These are phyloP conservation scores for Apiospora phragmitis DNA, from an alignment of 2,329 filamentous ascomycete genomes.

Conservation along the genomic window DNA sequence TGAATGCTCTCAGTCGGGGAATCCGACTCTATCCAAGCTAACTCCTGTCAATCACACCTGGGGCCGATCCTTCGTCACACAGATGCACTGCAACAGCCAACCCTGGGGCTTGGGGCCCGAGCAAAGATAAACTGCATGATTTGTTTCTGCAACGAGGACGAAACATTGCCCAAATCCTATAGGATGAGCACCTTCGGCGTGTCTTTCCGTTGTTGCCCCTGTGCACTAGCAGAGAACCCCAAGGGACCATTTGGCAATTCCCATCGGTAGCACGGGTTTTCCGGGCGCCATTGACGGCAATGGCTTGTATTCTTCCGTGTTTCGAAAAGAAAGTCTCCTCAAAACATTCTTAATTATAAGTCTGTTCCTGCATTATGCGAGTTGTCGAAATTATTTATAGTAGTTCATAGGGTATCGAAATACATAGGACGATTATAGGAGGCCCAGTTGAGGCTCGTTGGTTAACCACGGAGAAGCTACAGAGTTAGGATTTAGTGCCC, in stretches of 20 bases:
- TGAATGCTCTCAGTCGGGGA: not conserved
- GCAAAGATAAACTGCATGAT: not conserved
- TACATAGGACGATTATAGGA: not conserved
- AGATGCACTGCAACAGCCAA: not conserved
- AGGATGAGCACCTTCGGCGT: not conserved
- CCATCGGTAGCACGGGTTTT: not conserved
- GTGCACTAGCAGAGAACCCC: not conserved
- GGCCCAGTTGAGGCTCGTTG: not conserved
- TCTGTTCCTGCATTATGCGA: not conserved
- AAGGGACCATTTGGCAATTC: not conserved
- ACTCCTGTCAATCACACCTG: not conserved
- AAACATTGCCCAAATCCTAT: not conserved
- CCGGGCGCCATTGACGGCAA: not conserved
- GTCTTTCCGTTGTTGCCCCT: not conserved
- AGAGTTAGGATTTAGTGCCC: too few relatives aligned
- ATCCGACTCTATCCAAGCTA: not conserved
- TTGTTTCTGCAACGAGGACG: not conserved
- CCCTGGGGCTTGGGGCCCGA: not conserved
- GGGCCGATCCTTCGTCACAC: constrained; percentile 5
- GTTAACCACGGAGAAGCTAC: not conserved
- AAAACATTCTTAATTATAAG: not conserved
- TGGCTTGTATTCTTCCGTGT: not conserved
- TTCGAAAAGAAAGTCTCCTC: not conserved
- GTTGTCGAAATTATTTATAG: not conserved
- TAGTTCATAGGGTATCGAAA: not conserved